Conservation (phyloP, 2,329 filamentous ascomycete genomes). For the Cucurbitaria berberidis region DNA sequence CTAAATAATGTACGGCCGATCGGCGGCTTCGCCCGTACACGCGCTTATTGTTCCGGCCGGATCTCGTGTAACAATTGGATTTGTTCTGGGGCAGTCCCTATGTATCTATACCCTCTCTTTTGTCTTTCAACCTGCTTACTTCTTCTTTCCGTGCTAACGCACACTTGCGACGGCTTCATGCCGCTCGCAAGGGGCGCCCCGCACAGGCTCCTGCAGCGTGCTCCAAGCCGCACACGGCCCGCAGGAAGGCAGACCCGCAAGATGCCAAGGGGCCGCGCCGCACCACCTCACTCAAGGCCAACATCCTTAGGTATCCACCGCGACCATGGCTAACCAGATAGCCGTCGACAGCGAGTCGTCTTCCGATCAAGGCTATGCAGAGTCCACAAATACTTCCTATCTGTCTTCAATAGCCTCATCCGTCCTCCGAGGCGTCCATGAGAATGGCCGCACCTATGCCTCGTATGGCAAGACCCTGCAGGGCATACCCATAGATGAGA, state of each 20-base stretch:
- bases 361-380: conserved; percentile 10
- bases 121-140: too few species aligned
- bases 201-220: not conserved
- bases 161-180: not conserved
- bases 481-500: conserved; percentile 10
- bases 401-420: conserved; percentile 8
- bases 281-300: not conserved
- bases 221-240: not conserved
- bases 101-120: too few species aligned
- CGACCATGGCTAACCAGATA: conserved; percentile 4
- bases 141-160: not conserved
- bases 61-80: too few species aligned
- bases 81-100: too few species aligned
- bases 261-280: not conserved
- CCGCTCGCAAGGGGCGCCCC: not conserved
- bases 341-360: conserved; percentile 8
- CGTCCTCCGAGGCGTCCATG: conserved; percentile 8
- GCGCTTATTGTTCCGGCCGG: too few species aligned
- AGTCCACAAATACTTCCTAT: conserved; percentile 10
- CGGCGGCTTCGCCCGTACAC: too few species aligned
- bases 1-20: too few species aligned
- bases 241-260: conserved; percentile 1
- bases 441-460: conserved; percentile 9
- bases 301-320: not conserved
- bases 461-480: conserved; percentile 12